Conservation (phyloP, 2,329 filamentous ascomycete genomes). For the Fusarium sterilihyphosum region DNA sequence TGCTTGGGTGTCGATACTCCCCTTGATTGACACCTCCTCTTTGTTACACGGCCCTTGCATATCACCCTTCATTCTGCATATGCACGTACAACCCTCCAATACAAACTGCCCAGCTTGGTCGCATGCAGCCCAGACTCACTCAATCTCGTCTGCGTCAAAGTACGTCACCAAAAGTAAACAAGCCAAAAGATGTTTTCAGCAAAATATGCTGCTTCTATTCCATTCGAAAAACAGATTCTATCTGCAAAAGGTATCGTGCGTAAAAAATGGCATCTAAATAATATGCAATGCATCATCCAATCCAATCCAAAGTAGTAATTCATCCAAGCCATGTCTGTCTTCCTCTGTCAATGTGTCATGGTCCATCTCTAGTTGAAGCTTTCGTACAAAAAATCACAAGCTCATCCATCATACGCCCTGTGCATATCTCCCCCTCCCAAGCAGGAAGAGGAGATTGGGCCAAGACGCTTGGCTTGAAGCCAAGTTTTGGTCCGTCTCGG, state of each 20-base stretch:
- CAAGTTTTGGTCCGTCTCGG: neutral
- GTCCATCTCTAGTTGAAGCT: constrained; percentile 34
- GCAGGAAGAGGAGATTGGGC: neutral
- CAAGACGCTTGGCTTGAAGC: constrained; percentile 8
- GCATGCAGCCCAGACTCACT: neutral
- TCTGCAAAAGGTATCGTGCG: constrained; percentile 40
- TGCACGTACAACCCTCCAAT: neutral
- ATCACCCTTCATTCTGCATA: neutral
- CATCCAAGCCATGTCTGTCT: constrained; percentile 36
- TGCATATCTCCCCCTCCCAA: neutral
- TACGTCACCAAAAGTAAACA: neutral
- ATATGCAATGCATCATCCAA: constrained; percentile 19
- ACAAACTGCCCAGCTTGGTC: neutral
- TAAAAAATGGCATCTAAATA: constrained; percentile 20
- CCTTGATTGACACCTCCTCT: neutral
- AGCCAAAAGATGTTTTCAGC: neutral
- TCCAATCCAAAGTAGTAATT: constrained; percentile 28
- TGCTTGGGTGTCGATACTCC: neutral
- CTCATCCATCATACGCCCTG: constrained; percentile 15
- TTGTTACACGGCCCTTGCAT: constrained; percentile 17
- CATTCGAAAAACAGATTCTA: constrained; percentile 14
- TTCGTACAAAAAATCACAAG: constrained; percentile 20
- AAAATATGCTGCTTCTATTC: constrained; percentile 12
- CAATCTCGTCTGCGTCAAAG: neutral
- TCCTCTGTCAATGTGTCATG: constrained; percentile 29